phyloP scores from a whole-genome alignment of 345 rosid species.

The Populus ilicifolia region DNA sequence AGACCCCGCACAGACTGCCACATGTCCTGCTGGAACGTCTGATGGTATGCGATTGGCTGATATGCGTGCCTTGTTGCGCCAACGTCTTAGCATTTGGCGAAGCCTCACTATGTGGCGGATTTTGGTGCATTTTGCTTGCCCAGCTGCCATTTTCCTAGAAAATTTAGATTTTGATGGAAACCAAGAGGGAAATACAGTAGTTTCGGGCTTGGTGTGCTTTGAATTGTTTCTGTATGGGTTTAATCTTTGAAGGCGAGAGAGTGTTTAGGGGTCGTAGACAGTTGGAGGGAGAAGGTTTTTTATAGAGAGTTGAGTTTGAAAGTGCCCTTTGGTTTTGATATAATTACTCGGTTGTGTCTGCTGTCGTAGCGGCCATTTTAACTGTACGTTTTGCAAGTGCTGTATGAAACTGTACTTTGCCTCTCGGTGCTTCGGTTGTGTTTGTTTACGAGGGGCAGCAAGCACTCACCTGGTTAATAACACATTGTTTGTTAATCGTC shows the following conservation, averaged over 20 bases:
- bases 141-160: constrained; percentile 45
- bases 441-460: too few species aligned
- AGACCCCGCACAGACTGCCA: constrained; percentile 74
- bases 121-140: constrained; percentile 75
- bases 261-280: constrained; percentile 23
- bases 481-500: too few species aligned
- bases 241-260: not conserved
- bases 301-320: constrained; percentile 25
- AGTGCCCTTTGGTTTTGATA: constrained; percentile 31
- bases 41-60: constrained; percentile 54
- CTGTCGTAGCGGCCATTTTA: constrained; percentile 4
- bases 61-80: constrained; percentile 83
- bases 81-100: constrained; percentile 73
- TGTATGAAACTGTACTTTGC: too few species aligned
- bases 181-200: not conserved
- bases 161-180: not conserved
- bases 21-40: constrained; percentile 95
- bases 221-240: not conserved
- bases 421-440: too few species aligned
- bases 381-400: not conserved
- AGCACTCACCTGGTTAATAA: too few species aligned
- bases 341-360: constrained; percentile 43
- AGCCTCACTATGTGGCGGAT: constrained; percentile 93
- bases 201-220: not conserved
- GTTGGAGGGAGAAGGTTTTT: constrained; percentile 23